Conservation (phyloP, 2,329 filamentous ascomycete genomes). For the Malbranchea zuffiana region DNA sequence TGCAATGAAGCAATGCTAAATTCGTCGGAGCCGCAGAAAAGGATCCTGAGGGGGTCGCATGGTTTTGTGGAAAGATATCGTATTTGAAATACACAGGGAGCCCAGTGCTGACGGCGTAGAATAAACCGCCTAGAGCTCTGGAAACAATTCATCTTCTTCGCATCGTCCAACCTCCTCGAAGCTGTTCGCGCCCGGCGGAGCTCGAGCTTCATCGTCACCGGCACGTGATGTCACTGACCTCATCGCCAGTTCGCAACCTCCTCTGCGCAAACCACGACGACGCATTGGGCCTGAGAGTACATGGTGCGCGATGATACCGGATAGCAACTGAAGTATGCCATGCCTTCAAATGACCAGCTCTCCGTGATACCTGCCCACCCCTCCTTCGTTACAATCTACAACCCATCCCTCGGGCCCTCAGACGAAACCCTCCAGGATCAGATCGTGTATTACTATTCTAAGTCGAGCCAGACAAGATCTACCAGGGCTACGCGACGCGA, state of each 20-base stretch:
- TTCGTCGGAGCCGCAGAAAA: constrained; percentile 89
- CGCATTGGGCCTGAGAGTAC: too few relatives aligned
- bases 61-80: constrained; percentile 24
- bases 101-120: constrained; percentile 16
- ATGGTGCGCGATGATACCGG: too few relatives aligned
- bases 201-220: too few relatives aligned
- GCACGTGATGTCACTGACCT: too few relatives aligned
- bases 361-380: constrained; percentile 65
- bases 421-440: constrained; percentile 68
- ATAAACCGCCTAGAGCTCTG: constrained; percentile 11
- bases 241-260: too few relatives aligned
- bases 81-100: constrained; percentile 10
- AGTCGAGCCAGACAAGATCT: constrained; percentile 19
- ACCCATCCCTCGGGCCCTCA: constrained; percentile 63
- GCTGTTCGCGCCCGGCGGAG: too few relatives aligned
- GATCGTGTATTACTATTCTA: constrained; percentile 84
- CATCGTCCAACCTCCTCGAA: too few relatives aligned
- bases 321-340: too few relatives aligned
- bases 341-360: constrained; percentile 28
- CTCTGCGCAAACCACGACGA: too few relatives aligned
- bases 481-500: constrained; percentile 17
- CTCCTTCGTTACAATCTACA: constrained; percentile 89
- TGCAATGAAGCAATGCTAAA: constrained; percentile 73
- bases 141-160: constrained; percentile 5
- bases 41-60: constrained; percentile 57